Evolutionary conservation across 805 yeast genomes (phyloP), one percentile per base, ranked within the genome.

Genomic region (Clavispora santaluciae): DNA sequence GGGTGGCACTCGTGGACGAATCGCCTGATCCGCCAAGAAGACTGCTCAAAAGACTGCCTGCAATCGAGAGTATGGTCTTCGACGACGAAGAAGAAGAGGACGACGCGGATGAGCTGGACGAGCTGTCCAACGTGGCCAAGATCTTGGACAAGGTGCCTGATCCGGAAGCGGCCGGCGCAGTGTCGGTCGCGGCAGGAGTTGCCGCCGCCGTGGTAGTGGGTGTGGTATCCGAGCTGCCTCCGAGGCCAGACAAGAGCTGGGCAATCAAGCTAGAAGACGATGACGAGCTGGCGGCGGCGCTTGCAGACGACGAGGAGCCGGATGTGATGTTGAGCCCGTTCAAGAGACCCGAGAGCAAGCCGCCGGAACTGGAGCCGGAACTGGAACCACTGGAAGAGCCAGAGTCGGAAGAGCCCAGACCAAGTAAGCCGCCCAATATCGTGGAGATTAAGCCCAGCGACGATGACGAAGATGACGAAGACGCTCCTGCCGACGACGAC

Each of bases 361-460:
- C 16, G 10, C 20, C 13, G 20, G 20, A 8, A 12, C n/a, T 7
- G 6, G 31, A 22, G 10, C 43, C 39, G 6, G 45, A 23, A 9
- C 30, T 25, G 28, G 43, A 10, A 8, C 41, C 41, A 15, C 46
- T 22, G 22, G 28, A 22, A 5, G 53, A 22, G 12, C 45, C 51
- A 22, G 53, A 33, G 26, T 45, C 31, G 22, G 49, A 36, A 22
- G 42, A 22, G 20, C 48, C 15, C 22, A 43, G 18, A 5, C 33
- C 23, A 17, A 40, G 16, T 9, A 40, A 10, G 26, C 41, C 12
- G 30, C 46, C 38, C 26, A 35, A 18, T 29, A 33, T 12, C 17
- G 42, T 37, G 7, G 49, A 18, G 2, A 37, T 36, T 16, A 49
- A 41, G 52, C 68, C 60, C 34, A 50, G 46, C 3, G 12, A 6